Evolutionary conservation across 1,284 basidiomycete species (phyloP).

Genomic region (Apiotrichum veenhuisii): DNA sequence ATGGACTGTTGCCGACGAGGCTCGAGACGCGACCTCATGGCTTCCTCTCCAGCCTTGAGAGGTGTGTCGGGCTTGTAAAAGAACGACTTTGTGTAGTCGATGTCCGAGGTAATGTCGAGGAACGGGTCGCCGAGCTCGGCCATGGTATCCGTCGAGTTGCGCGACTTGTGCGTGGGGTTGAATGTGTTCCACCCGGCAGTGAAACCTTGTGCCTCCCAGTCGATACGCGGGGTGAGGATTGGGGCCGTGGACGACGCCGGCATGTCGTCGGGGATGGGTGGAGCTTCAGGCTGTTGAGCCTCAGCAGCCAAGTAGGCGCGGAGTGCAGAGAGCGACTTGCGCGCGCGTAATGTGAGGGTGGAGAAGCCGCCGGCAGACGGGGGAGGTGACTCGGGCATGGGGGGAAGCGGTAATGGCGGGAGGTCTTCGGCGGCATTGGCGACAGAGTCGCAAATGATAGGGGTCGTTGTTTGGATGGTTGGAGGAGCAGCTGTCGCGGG

Average conservation of each 20-base stretch:
- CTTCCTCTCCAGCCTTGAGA: conserved; percentile 15
- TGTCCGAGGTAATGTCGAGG: conserved; percentile 8
- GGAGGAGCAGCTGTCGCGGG: conserved; percentile 34
- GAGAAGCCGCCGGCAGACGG: conserved; percentile 13
- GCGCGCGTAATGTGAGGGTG: conserved; percentile 26
- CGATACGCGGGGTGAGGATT: conserved; percentile 35
- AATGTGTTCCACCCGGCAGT: conserved; percentile 39
- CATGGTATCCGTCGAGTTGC: conserved; percentile 12
- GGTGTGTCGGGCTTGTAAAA: conserved; percentile 49
- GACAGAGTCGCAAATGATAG: conserved; percentile 45
- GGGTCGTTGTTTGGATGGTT: conserved; percentile 23
- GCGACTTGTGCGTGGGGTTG: conserved; percentile 1
- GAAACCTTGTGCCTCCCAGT: conserved; percentile 35
- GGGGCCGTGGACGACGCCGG: conserved; percentile 13
- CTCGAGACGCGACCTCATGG: not conserved
- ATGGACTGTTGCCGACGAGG: conserved; percentile 35
- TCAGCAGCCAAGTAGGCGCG: conserved; percentile 21
- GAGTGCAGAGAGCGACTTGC: conserved; percentile 36
- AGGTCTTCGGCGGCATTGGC: conserved; percentile 43
- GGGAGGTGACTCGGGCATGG: conserved; percentile 7
- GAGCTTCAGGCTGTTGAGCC: not conserved
- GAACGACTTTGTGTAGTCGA: conserved; percentile 49
- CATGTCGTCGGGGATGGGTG: not conserved
- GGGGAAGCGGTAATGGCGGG: conserved; percentile 34
- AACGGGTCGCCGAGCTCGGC: conserved; percentile 16